Base-by-base conservation (phyloP, 805 yeast species). In the Starmera pachycereana region DNA sequence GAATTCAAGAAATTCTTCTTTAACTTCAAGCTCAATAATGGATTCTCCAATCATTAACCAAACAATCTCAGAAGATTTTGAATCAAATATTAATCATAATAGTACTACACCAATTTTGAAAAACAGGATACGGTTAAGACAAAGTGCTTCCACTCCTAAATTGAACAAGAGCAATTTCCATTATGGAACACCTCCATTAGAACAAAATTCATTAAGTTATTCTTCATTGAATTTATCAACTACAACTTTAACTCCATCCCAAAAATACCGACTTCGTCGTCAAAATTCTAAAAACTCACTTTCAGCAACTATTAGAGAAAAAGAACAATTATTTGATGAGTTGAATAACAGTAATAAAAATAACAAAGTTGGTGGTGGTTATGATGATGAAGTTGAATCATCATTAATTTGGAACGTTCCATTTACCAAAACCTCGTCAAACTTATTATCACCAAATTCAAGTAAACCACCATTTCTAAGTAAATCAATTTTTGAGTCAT, bases 371-470 rank as follows among this genome's bases (percentile, higher is more conserved):
- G 18, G 18, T 16, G 18, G 18, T 16, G 18, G 43, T 4, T 68
- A 63, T 42, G 63, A 62, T 38, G 68, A 66, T 25, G 39, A 39
- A 27, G 58, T 65, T 22, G 68, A 62, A 33, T 68, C 65, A 41
- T 58, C 67, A 0, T 39, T 65, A 12, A 68, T 72, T 40, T 74
- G 71, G 66, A 73, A 74, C 45, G 75, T 74, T 10, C 80, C 80
- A 8, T 64, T 65, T 53, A 71, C 79, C 1, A 45, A 43, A 18
- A 46, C 50, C 5, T n/a, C 51, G 6, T 50, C 52, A 3, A 40
- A 48, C 3, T 33, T 51, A 4, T 50, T 54, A 36, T 45, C 51
- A 8, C 52, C 57, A 12, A 30, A 40, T 7, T 48, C 53, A 3
- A 57, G 57, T 2, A 50, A 53, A 33, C 48, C 56, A 2, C 38